Conservation (phyloP, 768 basidiomycete species). For the Boletus rubroflammeus region DNA sequence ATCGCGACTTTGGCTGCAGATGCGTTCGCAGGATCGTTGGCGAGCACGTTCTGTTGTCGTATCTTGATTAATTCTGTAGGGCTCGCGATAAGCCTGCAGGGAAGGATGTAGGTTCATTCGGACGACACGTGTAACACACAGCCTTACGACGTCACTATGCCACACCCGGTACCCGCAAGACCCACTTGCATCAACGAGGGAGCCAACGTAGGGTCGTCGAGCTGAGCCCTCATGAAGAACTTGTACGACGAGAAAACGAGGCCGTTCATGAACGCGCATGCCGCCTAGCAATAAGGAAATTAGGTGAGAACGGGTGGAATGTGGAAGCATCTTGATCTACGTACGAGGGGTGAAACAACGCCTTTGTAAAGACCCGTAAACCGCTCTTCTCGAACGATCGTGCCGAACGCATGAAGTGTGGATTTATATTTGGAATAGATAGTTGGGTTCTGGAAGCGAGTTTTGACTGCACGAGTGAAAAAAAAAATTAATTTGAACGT, state of each 20-base stretch:
- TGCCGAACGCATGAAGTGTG: conserved; percentile 59
- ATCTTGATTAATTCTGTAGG: conserved; percentile 90
- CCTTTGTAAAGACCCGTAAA: conserved; percentile 72
- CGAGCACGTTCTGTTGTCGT: conserved; percentile 61
- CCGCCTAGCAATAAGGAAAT: conserved; percentile 40
- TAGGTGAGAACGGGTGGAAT: not conserved
- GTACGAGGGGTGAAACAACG: conserved; percentile 74
- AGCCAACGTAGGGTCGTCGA: conserved; percentile 39
- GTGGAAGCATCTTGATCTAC: conserved; percentile 15
- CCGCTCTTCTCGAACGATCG: conserved; percentile 68
- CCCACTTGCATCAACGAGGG: conserved; percentile 72
- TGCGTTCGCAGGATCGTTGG: conserved; percentile 30
- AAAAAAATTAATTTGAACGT: too few species aligned
- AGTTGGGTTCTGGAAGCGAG: conserved; percentile 68
- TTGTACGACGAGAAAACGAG: conserved; percentile 84
- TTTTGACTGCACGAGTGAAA: conserved; percentile 57
- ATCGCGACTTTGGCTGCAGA: conserved; percentile 53
- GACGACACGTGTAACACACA: conserved; percentile 1
- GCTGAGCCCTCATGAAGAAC: conserved; percentile 68
- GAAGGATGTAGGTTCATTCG: not conserved
- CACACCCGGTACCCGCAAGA: conserved; percentile 77
- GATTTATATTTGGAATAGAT: conserved; percentile 57
- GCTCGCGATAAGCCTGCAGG: conserved; percentile 62
- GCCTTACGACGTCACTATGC: conserved; percentile 72
- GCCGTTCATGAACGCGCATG: conserved; percentile 77